These are phyloP conservation scores for Cucurbita pepo DNA, from an alignment of 306 rosid species.

Conservation along the genomic window DNA sequence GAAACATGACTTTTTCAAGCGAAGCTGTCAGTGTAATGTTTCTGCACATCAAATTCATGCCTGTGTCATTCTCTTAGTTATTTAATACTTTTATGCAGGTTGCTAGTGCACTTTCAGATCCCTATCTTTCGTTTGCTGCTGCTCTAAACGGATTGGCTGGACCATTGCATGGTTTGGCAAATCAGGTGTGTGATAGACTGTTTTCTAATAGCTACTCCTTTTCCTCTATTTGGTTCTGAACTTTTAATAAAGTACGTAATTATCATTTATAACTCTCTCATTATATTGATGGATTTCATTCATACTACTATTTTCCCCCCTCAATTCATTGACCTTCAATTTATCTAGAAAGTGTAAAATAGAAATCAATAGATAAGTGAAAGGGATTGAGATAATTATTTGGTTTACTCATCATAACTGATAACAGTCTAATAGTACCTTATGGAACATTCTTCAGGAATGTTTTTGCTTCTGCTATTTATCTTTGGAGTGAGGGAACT, in stretches of 20 bases:
- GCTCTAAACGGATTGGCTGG: constrained; percentile 99
- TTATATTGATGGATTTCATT: not conserved
- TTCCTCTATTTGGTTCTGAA: not conserved
- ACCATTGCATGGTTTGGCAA: constrained; percentile 98
- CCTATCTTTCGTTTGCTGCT: constrained; percentile 88
- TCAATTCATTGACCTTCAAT: not conserved
- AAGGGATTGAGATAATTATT: not conserved
- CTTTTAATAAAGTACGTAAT: not conserved
- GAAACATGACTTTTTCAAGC: not conserved
- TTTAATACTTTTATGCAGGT: constrained; percentile 40
- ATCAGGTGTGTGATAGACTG: constrained; percentile 50
- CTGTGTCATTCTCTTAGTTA: not conserved
- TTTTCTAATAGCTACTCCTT: not conserved
- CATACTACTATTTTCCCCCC: not conserved
- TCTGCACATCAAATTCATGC: not conserved
- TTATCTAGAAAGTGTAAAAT: not conserved
- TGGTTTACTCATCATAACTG: not conserved
- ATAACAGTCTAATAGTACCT: not conserved
- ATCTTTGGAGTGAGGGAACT: not conserved
- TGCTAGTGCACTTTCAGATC: constrained; percentile 89
- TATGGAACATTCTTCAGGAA: not conserved
- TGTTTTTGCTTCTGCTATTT: not conserved
- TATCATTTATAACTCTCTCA: not conserved
- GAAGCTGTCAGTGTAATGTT: not conserved
- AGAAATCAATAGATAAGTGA: not conserved